These are phyloP conservation scores for Ceriops decandra DNA, from an alignment of 345 rosid species.

Conservation along the genomic window DNA sequence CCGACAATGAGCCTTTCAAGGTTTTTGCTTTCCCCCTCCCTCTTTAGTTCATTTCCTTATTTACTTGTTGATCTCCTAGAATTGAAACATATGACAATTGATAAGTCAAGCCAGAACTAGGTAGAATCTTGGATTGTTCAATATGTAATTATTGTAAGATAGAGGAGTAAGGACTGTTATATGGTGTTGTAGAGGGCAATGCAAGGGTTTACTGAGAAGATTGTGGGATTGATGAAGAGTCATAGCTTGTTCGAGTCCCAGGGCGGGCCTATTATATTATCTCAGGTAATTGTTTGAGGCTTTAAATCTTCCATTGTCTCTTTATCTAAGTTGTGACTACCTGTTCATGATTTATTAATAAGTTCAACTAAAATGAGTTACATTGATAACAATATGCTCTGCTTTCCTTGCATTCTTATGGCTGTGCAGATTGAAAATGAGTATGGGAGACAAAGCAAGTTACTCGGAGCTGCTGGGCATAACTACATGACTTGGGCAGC, in stretches of 20 bases:
- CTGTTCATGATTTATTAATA: too few relatives aligned
- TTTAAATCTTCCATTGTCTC: neutral
- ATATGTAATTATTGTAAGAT: neutral
- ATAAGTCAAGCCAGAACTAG: slow-evolving; percentile 3
- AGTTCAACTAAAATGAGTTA: too few relatives aligned
- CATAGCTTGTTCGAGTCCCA: slow-evolving; percentile 89
- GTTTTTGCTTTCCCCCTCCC: slow-evolving; percentile 30
- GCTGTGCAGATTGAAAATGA: slow-evolving; percentile 89
- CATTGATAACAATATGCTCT: neutral
- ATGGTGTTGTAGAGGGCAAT: slow-evolving; percentile 68
- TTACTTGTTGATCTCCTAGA: neutral
- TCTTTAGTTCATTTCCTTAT: neutral
- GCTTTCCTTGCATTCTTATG: neutral
- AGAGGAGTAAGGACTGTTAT: slow-evolving; percentile 1
- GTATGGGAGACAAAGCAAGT: slow-evolving; percentile 82
- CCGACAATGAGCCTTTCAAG: slow-evolving; percentile 99
- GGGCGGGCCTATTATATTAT: slow-evolving; percentile 96
- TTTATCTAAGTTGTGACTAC: neutral
- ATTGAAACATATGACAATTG: slow-evolving; percentile 3
- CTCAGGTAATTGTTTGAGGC: slow-evolving; percentile 56
- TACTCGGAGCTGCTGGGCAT: slow-evolving; percentile 66
- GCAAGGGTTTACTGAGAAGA: slow-evolving; percentile 92
- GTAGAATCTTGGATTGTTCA: slow-evolving; percentile 10
- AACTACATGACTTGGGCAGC: slow-evolving; percentile 97
- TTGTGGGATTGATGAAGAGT: slow-evolving; percentile 91